Evolutionary conservation across 1,284 basidiomycete species (phyloP), one percentile per base, ranked within the genome.

Genomic region (Rhodotorula sp.): DNA sequence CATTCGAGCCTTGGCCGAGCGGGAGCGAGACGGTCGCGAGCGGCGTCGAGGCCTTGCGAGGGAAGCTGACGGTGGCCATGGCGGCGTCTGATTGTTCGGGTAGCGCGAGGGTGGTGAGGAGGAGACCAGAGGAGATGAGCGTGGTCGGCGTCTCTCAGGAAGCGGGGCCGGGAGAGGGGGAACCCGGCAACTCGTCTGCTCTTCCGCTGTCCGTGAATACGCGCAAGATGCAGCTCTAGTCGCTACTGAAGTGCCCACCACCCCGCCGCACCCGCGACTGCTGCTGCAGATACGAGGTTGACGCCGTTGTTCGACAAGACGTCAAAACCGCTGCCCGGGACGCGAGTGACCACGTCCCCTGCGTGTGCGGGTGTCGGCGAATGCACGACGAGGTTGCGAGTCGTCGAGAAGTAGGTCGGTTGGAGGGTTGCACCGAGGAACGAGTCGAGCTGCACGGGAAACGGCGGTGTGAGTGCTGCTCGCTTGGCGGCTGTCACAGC

Each of bases 401-500:
- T 82, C 50, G 82, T 82, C 14, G 89, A 89, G 82, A 90, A 97
- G 27, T 89, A 86, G 3, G 93, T 94, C 67, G 86, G 84, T 78
- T 98, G 95, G 1, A 96, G 80, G 0, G 91, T 93, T 1, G 93
- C 94, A 3, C 95, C 95, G 17, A 97, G 84, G 4, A 97, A 59
- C 0, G 91, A 93, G 80, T 97, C 93, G 64, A 92, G 80, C 89
- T 91, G 72, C 67, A 48, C 7, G 17, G 14, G n/a, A 9, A n/a
- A 27, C 13, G 17, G 27, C 25, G 61, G 50, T 27, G 25, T 57
- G 55, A 44, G 45, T 23, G 41, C 13, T 4, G n/a, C 57, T 19
- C 27, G 58, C 34, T 34, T 34, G n/a, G n/a, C 5, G 12, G 34
- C 34, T 34, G 34, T 5, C 34, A 5, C 5, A 52, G 23, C 10